Evolutionary conservation across 1,139 yeast species (phyloP).

Genomic region (Barnettozyma hawaiiensis): DNA sequence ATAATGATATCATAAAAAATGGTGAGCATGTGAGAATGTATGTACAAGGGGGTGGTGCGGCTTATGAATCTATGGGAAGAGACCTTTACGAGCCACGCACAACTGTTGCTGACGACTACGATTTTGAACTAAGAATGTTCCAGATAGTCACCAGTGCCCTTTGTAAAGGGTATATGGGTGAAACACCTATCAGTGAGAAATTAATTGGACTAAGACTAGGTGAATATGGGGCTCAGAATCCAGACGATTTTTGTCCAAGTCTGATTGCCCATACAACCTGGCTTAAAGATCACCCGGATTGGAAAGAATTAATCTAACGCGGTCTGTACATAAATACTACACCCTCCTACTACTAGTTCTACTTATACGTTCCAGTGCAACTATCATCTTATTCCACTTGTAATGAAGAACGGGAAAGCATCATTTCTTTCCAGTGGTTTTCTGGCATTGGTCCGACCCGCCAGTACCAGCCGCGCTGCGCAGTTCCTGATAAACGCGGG

Average conservation of each 20-base stretch:
- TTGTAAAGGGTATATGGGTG: constrained; percentile 28
- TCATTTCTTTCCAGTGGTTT: too few relatives aligned
- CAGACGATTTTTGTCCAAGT: constrained; percentile 26
- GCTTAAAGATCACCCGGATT: constrained; percentile 25
- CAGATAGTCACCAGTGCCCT: constrained; percentile 31
- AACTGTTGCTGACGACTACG: constrained; percentile 27
- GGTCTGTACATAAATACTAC: too few relatives aligned
- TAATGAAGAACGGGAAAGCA: too few relatives aligned
- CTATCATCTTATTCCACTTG: too few relatives aligned
- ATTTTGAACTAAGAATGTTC: constrained; percentile 34
- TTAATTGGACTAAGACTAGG: constrained; percentile 27
- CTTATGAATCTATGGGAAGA: not conserved
- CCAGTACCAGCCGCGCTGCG: too few relatives aligned
- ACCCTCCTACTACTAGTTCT: too few relatives aligned
- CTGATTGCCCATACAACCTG: constrained; percentile 29
- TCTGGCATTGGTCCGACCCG: too few relatives aligned
- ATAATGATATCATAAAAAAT: constrained; percentile 39
- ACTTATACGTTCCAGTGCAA: too few relatives aligned
- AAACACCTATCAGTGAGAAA: constrained; percentile 17
- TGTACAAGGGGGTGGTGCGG: constrained; percentile 10
- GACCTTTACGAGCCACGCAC: not conserved
- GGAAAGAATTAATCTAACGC: not conserved
- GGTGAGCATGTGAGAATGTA: constrained; percentile 29
- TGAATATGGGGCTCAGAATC: constrained; percentile 25
- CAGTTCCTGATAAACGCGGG: too few relatives aligned